Evolutionary conservation across 306 rosid species (phyloP).

Genomic region (Arachis stenosperma): DNA sequence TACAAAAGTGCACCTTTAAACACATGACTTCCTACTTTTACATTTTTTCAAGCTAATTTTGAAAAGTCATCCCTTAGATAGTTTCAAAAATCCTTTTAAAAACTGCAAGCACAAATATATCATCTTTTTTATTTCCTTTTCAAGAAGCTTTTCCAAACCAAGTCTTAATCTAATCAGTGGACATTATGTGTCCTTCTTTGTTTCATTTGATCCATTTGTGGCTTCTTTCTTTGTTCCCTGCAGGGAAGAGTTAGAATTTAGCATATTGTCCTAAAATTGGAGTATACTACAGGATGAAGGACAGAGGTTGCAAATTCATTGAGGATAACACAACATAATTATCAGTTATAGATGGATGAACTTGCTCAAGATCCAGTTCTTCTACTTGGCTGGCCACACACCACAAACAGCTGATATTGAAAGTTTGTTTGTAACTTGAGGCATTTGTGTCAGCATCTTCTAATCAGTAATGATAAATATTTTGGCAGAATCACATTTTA

Average conservation of each 20-base stretch:
- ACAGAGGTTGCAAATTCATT: background rate
- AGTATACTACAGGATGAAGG: background rate
- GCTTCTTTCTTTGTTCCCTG: too few relatives aligned
- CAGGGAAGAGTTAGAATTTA: too few relatives aligned
- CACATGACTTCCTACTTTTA: too few relatives aligned
- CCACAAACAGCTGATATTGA: background rate
- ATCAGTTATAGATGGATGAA: background rate
- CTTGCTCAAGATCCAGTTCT: background rate
- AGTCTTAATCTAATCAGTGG: too few relatives aligned
- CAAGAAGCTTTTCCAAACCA: too few relatives aligned
- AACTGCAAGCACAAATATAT: too few relatives aligned
- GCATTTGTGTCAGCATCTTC: background rate
- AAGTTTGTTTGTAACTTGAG: background rate
- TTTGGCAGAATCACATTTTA: background rate
- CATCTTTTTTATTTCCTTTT: too few relatives aligned
- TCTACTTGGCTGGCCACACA: background rate
- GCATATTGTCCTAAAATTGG: background rate
- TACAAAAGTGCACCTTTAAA: background rate
- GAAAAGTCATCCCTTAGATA: too few relatives aligned
- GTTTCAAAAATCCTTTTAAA: too few relatives aligned
- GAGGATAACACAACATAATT: background rate
- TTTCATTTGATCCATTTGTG: too few relatives aligned
- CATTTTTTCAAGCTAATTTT: too few relatives aligned
- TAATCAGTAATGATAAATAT: background rate
- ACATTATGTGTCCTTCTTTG: too few relatives aligned